Conservation (phyloP, 805 yeast species). For the Saccharomycopsis selenospora region DNA sequence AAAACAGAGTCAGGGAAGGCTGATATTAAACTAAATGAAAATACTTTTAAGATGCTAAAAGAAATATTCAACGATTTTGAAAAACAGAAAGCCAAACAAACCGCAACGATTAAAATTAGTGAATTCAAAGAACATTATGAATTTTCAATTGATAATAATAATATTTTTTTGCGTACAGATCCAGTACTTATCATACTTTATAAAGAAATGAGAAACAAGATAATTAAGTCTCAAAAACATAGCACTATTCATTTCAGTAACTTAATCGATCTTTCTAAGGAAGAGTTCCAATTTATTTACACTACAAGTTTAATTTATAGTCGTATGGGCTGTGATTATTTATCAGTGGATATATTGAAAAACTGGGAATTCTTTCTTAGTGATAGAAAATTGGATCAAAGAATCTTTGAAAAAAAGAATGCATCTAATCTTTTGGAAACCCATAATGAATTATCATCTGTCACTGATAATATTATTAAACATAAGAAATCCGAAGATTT, state of each 20-base stretch:
- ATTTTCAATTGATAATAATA: constrained; percentile 23
- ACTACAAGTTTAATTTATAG: constrained; percentile 61
- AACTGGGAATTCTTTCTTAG: constrained; percentile 55
- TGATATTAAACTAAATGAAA: constrained; percentile 20
- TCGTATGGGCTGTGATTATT: constrained; percentile 86
- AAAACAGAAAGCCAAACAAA: neutral
- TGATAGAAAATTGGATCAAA: neutral
- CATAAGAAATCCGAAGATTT: neutral
- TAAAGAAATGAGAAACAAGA: constrained; percentile 48
- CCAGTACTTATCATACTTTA: constrained; percentile 73
- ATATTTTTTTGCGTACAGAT: constrained; percentile 58
- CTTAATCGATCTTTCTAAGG: constrained; percentile 29
- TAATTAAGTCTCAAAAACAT: constrained; percentile 28
- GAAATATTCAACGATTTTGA: neutral
- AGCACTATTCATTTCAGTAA: neutral
- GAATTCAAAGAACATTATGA: constrained; percentile 23
- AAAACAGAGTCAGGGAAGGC: constrained; percentile 28
- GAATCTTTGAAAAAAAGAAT: neutral
- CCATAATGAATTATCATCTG: neutral
- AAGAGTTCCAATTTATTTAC: constrained; percentile 56
- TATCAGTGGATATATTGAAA: constrained; percentile 53
- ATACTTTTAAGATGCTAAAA: neutral
- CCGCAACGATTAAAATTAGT: neutral
- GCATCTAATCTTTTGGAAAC: neutral
- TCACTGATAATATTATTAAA: neutral